phyloP scores from a whole-genome alignment of 768 basidiomycete species.

The Pleurotus platypus region DNA sequence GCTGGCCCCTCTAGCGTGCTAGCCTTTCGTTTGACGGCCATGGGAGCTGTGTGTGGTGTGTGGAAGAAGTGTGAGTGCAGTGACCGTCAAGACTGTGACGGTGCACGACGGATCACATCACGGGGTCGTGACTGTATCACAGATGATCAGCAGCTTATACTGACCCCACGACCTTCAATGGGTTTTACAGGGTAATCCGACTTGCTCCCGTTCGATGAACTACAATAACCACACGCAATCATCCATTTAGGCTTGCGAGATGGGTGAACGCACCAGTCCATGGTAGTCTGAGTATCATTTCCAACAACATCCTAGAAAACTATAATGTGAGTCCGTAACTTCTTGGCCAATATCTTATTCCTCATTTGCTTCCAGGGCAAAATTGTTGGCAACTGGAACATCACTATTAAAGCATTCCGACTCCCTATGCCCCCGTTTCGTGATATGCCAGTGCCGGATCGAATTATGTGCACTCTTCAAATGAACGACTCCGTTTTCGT shows the following conservation, averaged over 20 bases:
- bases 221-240: slow-evolving; percentile 1
- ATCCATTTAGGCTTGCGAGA: slow-evolving; percentile 57
- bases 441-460: slow-evolving; percentile 52
- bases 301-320: slow-evolving; percentile 65
- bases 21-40: slow-evolving; percentile 46
- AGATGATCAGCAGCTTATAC: neutral
- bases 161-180: slow-evolving; percentile 28
- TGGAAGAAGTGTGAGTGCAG: neutral
- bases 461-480: slow-evolving; percentile 71
- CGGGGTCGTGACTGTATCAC: slow-evolving; percentile 13
- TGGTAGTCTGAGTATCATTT: slow-evolving; percentile 58
- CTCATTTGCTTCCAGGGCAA: slow-evolving; percentile 43
- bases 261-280: slow-evolving; percentile 81
- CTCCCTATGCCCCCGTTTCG: slow-evolving; percentile 62
- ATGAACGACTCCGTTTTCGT: slow-evolving; percentile 83
- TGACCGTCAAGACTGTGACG: neutral
- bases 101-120: slow-evolving; percentile 23
- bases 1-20: slow-evolving; percentile 15
- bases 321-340: slow-evolving; percentile 48
- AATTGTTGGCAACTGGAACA: slow-evolving; percentile 60
- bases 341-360: slow-evolving; percentile 7
- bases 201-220: slow-evolving; percentile 5
- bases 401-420: slow-evolving; percentile 70
- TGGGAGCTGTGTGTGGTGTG: slow-evolving; percentile 11
- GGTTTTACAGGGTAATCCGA: slow-evolving; percentile 58